Evolutionary conservation across 2,329 filamentous ascomycete genomes (phyloP), one percentile per base, ranked within the genome.

Genomic region (Canariomyces notabilis): DNA sequence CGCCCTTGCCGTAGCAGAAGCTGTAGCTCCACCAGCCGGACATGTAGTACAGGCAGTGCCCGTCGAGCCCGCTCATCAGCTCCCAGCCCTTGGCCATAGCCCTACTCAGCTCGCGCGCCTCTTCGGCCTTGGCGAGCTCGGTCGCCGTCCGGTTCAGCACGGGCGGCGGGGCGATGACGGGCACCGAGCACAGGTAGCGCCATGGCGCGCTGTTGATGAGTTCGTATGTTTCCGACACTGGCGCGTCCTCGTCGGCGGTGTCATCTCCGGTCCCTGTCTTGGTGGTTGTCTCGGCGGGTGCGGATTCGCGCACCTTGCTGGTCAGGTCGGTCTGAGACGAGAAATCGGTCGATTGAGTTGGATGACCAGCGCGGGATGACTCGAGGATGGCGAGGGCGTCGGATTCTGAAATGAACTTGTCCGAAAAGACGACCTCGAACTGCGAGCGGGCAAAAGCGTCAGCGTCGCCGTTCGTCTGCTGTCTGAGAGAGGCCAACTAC

Each of bases 1-100:
- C 83, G 53, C 91, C 82, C 51, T 83, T 77, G 61, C 87, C 87
- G 68, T 95, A 93, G 73, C 90, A 96, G 66, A 95, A 95, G 57
- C 84, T 86, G 67, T 96, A 96, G 61, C 86, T 93, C 90, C 90
- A 96, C 90, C 90, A 96, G 0, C 90, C 90, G 1, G 82, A 86
- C 54, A 89, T 71, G 54, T 75, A 80, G 70, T 91, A 95, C 53
- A 96, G 78, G 65, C 90, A 96, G 41, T 78, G 77, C 3, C 83
- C 85, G 43, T 90, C 79, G 66, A 96, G 83, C 20, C 83, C 81
- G 53, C 79, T 77, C 41, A 96, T 72, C 18, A 96, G 74, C 59
- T 93, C 85, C 76, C 87, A 86, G 5, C 90, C 90, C 39, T 82
- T 82, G 23, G 80, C 76, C 1, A 84, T 86, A 1, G 89, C 90